phyloP scores from a whole-genome alignment of 2,329 filamentous ascomycete species.

The Exophiala calicioides region DNA sequence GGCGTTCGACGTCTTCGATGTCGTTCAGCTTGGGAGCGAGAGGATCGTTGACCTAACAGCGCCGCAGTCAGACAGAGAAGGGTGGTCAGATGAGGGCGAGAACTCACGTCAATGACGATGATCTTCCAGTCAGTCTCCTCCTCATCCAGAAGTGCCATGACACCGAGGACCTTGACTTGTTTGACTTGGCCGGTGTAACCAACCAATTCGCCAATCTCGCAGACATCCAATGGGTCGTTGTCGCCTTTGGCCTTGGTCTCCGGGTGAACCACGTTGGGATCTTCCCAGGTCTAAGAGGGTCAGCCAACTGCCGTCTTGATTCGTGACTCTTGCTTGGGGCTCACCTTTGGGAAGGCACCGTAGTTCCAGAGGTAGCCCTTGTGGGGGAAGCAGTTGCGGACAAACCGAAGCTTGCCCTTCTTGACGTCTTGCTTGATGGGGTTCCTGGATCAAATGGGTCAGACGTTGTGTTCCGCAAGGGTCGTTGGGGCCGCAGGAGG shows the following conservation, averaged over 20 bases:
- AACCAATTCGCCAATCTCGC: slow-evolving; percentile 98
- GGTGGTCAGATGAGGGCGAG: neutral
- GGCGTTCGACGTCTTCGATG: slow-evolving; percentile 97
- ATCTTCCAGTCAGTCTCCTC: slow-evolving; percentile 99
- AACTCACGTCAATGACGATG: slow-evolving; percentile 81
- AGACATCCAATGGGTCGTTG: slow-evolving; percentile 98
- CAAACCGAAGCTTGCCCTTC: slow-evolving; percentile 99
- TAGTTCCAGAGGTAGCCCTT: slow-evolving; percentile 99
- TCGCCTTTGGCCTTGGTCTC: slow-evolving; percentile 99
- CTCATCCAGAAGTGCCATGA: slow-evolving; percentile 99
- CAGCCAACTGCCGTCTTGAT: slow-evolving; percentile 2
- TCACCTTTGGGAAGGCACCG: slow-evolving; percentile 95
- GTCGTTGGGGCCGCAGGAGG: slow-evolving; percentile 19
- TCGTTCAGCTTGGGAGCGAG: slow-evolving; percentile 96
- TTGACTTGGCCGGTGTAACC: slow-evolving; percentile 95
- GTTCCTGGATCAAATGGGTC: slow-evolving; percentile 53
- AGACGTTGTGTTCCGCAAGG: neutral
- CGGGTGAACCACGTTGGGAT: slow-evolving; percentile 91
- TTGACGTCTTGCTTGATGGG: slow-evolving; percentile 99
- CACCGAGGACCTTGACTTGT: slow-evolving; percentile 99
- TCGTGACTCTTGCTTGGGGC: slow-evolving; percentile 32
- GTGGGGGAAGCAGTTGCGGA: slow-evolving; percentile 99
- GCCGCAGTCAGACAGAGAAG: slow-evolving; percentile 43
- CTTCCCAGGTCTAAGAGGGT: slow-evolving; percentile 84
- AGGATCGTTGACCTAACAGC: slow-evolving; percentile 69